phyloP scores from a whole-genome alignment of 1,139 yeast species.

The Pichia cactophila region DNA sequence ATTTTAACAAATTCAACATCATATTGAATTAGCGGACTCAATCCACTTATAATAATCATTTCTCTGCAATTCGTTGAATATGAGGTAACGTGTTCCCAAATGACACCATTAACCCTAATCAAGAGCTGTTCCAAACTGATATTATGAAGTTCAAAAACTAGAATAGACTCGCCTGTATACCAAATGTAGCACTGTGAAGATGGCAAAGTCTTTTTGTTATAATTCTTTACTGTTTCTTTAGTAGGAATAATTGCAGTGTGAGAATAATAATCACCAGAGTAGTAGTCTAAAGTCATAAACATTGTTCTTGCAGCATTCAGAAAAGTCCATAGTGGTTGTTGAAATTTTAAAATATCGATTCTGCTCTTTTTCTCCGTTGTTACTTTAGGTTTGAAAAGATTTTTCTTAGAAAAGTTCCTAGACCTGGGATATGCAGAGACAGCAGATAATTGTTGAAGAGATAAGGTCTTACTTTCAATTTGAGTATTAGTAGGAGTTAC shows the following conservation, averaged over 20 bases:
- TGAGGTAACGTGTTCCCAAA: slow-evolving; percentile 50
- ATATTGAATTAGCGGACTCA: slow-evolving; percentile 62
- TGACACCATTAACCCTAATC: slow-evolving; percentile 50
- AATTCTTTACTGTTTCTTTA: slow-evolving; percentile 28
- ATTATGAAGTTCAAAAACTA: slow-evolving; percentile 40
- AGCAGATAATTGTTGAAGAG: slow-evolving; percentile 3
- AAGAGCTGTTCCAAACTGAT: slow-evolving; percentile 33
- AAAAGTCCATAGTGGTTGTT: slow-evolving; percentile 64
- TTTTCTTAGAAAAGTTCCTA: not conserved
- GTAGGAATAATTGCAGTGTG: slow-evolving; percentile 32
- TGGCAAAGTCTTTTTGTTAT: slow-evolving; percentile 22
- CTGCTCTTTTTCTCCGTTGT: slow-evolving; percentile 18
- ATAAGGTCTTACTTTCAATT: not conserved
- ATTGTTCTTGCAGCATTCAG: slow-evolving; percentile 56
- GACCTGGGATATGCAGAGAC: slow-evolving; percentile 4
- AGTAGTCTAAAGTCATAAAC: slow-evolving; percentile 37
- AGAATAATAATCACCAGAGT: slow-evolving; percentile 32
- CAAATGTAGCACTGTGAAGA: slow-evolving; percentile 37
- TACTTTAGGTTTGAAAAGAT: not conserved
- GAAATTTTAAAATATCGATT: slow-evolving; percentile 22
- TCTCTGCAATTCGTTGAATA: slow-evolving; percentile 35
- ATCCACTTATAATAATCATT: slow-evolving; percentile 49
- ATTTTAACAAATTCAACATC: slow-evolving; percentile 52
- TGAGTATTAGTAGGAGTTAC: not conserved
- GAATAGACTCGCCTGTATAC: slow-evolving; percentile 47